Evolutionary conservation across 805 yeast genomes (phyloP).

Genomic region (Saccharomycopsis sp.): DNA sequence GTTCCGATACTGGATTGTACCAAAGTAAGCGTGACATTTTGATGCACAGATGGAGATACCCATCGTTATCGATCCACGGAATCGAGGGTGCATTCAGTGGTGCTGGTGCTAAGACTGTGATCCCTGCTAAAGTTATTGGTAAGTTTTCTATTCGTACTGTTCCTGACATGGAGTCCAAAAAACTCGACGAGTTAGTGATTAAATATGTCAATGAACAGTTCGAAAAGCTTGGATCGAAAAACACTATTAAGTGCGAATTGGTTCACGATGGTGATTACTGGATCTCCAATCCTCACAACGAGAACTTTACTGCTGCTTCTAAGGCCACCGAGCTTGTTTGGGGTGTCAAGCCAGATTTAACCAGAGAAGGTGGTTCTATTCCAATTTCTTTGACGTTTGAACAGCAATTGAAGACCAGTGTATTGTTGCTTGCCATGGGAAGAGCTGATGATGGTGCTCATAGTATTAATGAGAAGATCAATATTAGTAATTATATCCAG

Average conservation of each 20-base stretch:
- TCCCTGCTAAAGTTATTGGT: conserved; percentile 90
- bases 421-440: conserved; percentile 91
- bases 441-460: conserved; percentile 99
- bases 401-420: conserved; percentile 76
- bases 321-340: conserved; percentile 93
- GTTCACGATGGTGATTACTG: conserved; percentile 96
- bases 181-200: conserved; percentile 71
- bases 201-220: conserved; percentile 64
- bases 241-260: conserved; percentile 62
- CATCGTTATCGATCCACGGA: conserved; percentile 93
- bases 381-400: conserved; percentile 96
- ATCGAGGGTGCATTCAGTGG: conserved; percentile 95
- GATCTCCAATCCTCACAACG: conserved; percentile 91
- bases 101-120: conserved; percentile 96
- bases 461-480: conserved; percentile 91
- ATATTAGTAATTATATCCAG: conserved; percentile 80
- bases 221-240: conserved; percentile 66
- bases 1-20: conserved; percentile 77
- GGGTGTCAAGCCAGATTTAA: conserved; percentile 92
- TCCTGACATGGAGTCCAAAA: conserved; percentile 80
- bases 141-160: conserved; percentile 97
- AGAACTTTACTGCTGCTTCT: conserved; percentile 87
- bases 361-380: conserved; percentile 98
- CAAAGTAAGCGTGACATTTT: conserved; percentile 75
- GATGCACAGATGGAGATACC: conserved; percentile 99